Percentiles rank a stretch among this genome's conserved stretches.
These are phyloP conservation scores for Rhodotorula sp. DNA, from an alignment of 1,284 basidiomycete species.

Conservation along the genomic window DNA sequence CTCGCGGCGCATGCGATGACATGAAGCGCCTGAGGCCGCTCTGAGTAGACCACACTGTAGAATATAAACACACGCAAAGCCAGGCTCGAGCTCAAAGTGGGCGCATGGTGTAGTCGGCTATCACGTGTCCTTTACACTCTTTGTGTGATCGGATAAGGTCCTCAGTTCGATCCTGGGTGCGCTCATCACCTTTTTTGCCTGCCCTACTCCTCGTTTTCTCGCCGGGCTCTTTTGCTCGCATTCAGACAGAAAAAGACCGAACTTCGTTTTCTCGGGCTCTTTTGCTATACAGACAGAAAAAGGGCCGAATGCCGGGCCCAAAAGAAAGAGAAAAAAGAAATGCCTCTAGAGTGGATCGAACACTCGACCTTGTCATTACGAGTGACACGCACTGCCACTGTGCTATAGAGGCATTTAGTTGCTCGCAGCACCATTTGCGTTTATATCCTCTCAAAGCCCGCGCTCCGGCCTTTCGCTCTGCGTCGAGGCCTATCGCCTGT, in stretches of 20 bases:
- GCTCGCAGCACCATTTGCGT: too few relatives aligned
- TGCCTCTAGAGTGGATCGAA: slow-evolving; percentile 8
- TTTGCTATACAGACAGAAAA: too few relatives aligned
- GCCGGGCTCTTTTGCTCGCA: too few relatives aligned
- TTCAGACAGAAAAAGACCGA: background rate
- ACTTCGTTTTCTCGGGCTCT: too few relatives aligned
- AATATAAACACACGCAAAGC: too few relatives aligned
- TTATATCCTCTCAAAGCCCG: too few relatives aligned
- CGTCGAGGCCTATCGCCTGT: too few relatives aligned
- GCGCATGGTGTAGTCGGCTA: background rate
- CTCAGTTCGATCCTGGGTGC: slow-evolving; percentile 11
- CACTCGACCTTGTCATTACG: slow-evolving; percentile 5
- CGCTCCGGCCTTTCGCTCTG: too few relatives aligned
- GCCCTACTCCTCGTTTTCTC: too few relatives aligned
- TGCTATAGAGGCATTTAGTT: background rate
- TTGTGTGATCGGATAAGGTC: slow-evolving; percentile 4
- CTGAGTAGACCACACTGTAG: too few relatives aligned
- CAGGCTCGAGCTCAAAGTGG: background rate
- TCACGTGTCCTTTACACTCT: background rate
- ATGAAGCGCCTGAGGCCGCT: too few relatives aligned
- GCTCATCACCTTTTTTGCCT: background rate
- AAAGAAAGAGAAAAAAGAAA: background rate
- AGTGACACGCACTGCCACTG: slow-evolving; percentile 7
- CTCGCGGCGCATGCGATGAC: too few relatives aligned
- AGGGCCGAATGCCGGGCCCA: background rate